Evolutionary conservation across 768 basidiomycete genomes (phyloP).

Genomic region (Rhodotorula kratochvilovae): DNA sequence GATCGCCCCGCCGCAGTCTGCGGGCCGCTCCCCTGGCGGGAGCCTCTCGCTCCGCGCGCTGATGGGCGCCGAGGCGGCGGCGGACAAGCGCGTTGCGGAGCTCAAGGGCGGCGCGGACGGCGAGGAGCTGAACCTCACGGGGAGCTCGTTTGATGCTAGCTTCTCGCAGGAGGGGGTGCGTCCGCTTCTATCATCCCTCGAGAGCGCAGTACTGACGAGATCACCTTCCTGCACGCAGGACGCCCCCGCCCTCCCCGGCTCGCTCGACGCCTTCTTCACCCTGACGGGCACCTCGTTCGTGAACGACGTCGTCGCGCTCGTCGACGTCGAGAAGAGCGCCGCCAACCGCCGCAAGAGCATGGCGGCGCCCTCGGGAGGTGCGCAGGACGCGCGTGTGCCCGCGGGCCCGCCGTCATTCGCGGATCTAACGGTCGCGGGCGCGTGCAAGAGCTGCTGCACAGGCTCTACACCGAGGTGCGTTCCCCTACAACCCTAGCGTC

Average conservation of each 20-base stretch:
- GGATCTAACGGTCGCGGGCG: constrained; percentile 28
- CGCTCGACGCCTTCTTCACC: constrained; percentile 41
- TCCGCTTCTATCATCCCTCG: background rate
- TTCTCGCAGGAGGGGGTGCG: constrained; percentile 1
- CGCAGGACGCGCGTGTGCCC: background rate
- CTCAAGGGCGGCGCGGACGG: background rate
- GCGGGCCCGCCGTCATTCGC: constrained; percentile 29
- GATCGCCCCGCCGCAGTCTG: constrained; percentile 13
- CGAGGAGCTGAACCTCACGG: constrained; percentile 23
- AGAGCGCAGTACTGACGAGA: background rate
- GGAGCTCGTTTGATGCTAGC: constrained; percentile 22
- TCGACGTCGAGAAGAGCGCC: constrained; percentile 23
- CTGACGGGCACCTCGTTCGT: constrained; percentile 39
- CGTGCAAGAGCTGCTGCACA: constrained; percentile 30
- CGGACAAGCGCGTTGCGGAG: background rate
- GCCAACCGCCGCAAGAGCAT: constrained; percentile 34
- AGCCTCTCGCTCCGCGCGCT: constrained; percentile 23
- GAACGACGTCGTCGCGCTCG: constrained; percentile 32
- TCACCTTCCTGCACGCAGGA: background rate
- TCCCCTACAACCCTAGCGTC: too few species aligned
- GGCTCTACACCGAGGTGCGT: constrained; percentile 32
- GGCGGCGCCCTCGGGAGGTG: constrained; percentile 5
- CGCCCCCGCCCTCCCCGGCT: constrained; percentile 3
- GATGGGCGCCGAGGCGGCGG: background rate
- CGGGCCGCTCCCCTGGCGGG: constrained; percentile 27